Evolutionary conservation across 768 basidiomycete species (phyloP).

Genomic region (Solioccasus polychromus): DNA sequence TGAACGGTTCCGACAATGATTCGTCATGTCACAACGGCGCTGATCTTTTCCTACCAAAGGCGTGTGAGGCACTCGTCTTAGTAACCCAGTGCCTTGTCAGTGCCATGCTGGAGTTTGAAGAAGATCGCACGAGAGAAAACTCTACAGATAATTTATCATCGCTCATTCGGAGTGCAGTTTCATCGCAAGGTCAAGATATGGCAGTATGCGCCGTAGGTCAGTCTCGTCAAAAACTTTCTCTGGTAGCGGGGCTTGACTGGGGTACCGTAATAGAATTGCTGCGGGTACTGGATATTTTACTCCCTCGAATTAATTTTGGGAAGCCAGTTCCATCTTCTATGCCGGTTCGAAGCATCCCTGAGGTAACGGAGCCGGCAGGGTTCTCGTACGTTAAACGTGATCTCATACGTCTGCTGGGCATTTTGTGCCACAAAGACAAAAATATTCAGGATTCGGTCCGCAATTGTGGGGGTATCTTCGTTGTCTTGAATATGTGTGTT

Average conservation of each 20-base stretch:
- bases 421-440: conserved; percentile 62
- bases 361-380: conserved; percentile 44
- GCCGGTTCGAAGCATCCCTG: conserved; percentile 15
- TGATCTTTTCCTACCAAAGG: conserved; percentile 72
- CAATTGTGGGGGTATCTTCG: conserved; percentile 66
- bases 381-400: conserved; percentile 87
- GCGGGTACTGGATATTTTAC: conserved; percentile 70
- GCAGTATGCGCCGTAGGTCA: conserved; percentile 59
- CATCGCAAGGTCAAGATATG: conserved; percentile 41
- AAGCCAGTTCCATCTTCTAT: conserved; percentile 42
- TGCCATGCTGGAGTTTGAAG: conserved; percentile 45
- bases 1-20: not conserved
- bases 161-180: conserved; percentile 44
- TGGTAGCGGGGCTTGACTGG: not conserved
- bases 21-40: conserved; percentile 39
- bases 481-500: conserved; percentile 86
- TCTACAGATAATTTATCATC: conserved; percentile 26
- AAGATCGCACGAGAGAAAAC: conserved; percentile 28
- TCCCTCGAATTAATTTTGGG: conserved; percentile 83
- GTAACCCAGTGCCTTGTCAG: conserved; percentile 74
- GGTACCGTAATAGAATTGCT: conserved; percentile 64
- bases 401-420: conserved; percentile 83
- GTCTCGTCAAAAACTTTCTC: conserved; percentile 13
- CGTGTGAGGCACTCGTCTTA: conserved; percentile 77
- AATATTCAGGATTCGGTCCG: conserved; percentile 75